These are phyloP conservation scores for Tremellales sp. DNA, from an alignment of 1,284 basidiomycete genomes.

Conservation along the genomic window DNA sequence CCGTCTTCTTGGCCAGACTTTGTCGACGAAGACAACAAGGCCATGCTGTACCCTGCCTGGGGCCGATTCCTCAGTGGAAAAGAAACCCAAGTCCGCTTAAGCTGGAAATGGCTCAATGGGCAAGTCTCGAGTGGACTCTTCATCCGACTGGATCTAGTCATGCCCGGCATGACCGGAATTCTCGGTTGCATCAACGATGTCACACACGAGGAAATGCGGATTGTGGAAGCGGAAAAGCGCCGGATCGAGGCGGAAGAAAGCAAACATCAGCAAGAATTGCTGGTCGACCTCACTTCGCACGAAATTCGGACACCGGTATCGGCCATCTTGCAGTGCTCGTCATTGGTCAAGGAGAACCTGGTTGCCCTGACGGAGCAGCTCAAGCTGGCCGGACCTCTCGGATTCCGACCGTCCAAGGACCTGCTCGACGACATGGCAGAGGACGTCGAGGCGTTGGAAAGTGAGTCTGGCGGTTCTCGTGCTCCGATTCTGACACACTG, in stretches of 20 bases:
- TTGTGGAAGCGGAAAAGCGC: conserved; percentile 37
- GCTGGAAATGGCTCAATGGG: conserved; percentile 42
- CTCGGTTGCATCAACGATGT: conserved; percentile 41
- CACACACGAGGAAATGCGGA: conserved; percentile 34
- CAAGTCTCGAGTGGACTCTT: conserved; percentile 30
- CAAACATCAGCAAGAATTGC: conserved; percentile 42
- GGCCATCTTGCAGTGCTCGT: conserved; percentile 45
- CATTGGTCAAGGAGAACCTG: conserved; percentile 44
- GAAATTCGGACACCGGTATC: conserved; percentile 46
- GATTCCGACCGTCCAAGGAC: conserved; percentile 36
- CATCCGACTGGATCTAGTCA: conserved; percentile 33
- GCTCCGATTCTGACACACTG: not conserved
- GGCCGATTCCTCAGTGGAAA: conserved; percentile 13
- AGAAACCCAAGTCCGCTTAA: conserved; percentile 13
- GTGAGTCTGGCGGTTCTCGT: conserved; percentile 23
- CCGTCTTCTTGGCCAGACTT: conserved; percentile 20
- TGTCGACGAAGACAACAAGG: conserved; percentile 11
- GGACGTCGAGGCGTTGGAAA: conserved; percentile 44
- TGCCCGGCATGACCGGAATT: conserved; percentile 26
- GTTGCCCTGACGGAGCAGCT: conserved; percentile 35
- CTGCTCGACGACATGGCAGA: conserved; percentile 43
- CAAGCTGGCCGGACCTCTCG: conserved; percentile 10
- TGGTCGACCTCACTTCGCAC: conserved; percentile 47
- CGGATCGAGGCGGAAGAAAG: conserved; percentile 39
- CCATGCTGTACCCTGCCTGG: conserved; percentile 13